Evolutionary conservation across 805 yeast species (phyloP), one percentile per base, ranked within the genome.

Genomic region (Starmerella geochares): DNA sequence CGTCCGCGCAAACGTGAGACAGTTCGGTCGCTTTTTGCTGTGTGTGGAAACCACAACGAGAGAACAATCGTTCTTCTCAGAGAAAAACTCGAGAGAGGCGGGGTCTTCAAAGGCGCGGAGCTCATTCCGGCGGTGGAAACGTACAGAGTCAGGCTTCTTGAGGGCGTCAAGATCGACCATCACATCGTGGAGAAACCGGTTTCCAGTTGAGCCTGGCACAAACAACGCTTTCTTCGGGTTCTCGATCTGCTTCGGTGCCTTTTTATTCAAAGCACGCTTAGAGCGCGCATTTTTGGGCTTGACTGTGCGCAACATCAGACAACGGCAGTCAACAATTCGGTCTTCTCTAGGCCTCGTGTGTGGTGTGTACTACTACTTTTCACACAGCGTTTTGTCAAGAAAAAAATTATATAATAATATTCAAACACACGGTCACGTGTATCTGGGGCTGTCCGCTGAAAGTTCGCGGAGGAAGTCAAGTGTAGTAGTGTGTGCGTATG

Each of bases 281-380:
- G 96, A 78, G 63, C 97, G 86, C 48, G 95, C 95, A 63, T 82
- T 92, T 71, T 87, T 88, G 32, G 98, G 97, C 59, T 86, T 82
- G 24, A 40, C 81, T 71, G 40, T 74, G 65, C 74, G 76, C 68
- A 54, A 59, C 59, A 59, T 54, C 20, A 23, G 29, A 23, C 4
- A 23, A n/a, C 19, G 20, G 13, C 19, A 24, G 6, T n/a, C 43
- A 41, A 42, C 21, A 11, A 27, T 20, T 17, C 23, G 5, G 10
- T 11, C 10, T 25, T 23, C 9, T 24, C 23, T n/a, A n/a, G 25
- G 21, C 33, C 29, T 17, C n/a, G 20, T 19, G 41, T 23, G 16
- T 20, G 20, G 6, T 24, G 5, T 24, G 3, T 11, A 11, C 10
- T 7, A 8, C 39, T 36, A 36, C 25, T 36, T 21, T 21, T 36